These are phyloP conservation scores for Citrullus amarus DNA, from an alignment of 306 rosid genomes.

Conservation along the genomic window DNA sequence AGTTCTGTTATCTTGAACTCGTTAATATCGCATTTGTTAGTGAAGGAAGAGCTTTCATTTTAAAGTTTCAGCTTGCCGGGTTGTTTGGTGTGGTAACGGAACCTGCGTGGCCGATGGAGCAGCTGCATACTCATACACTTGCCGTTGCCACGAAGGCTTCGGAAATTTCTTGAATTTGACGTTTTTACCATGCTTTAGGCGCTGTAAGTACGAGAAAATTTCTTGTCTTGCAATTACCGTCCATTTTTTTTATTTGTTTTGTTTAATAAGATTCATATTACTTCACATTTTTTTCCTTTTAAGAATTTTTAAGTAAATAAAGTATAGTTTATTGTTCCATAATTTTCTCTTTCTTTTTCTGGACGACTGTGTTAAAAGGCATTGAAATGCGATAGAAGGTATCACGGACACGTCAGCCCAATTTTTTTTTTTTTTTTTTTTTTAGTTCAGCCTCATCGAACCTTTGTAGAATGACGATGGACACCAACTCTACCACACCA, in stretches of 20 bases:
- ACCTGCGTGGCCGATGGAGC: slow-evolving; percentile 19
- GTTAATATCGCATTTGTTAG: neutral
- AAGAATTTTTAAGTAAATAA: too few species aligned
- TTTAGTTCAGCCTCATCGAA: too few species aligned
- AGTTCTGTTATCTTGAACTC: neutral
- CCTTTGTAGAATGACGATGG: too few species aligned
- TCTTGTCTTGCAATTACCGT: neutral
- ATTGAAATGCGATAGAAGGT: too few species aligned
- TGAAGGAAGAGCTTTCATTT: neutral
- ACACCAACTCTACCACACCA: too few species aligned
- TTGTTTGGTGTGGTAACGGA: slow-evolving; percentile 30
- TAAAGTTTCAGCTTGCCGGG: slow-evolving; percentile 19
- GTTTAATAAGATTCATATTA: neutral
- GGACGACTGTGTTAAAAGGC: too few species aligned
- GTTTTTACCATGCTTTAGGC: slow-evolving; percentile 17
- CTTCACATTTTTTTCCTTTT: neutral
- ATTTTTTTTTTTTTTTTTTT: too few species aligned
- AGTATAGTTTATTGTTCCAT: too few species aligned
- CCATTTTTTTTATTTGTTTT: neutral
- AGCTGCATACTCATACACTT: slow-evolving; percentile 8
- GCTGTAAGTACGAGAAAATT: slow-evolving; percentile 19
- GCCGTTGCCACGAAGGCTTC: slow-evolving; percentile 26
- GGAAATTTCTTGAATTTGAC: slow-evolving; percentile 10
- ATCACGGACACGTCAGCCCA: too few species aligned
- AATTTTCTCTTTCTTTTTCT: too few species aligned